phyloP scores from a whole-genome alignment of 148 eudicot genomes.

The Beta vulgaris region DNA sequence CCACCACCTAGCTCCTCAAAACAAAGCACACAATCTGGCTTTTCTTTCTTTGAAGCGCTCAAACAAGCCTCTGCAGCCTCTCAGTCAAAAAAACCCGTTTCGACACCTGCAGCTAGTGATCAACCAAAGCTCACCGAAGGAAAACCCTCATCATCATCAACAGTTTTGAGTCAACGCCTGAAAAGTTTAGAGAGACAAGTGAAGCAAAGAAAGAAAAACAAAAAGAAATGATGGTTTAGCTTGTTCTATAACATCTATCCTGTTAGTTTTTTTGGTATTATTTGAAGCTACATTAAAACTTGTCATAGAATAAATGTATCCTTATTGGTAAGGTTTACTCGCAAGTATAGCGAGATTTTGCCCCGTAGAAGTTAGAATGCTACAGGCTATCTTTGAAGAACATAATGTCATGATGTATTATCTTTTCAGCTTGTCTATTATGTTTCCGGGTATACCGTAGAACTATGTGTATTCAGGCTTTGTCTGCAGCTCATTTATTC shows the following conservation, averaged over 20 bases:
- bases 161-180: conserved; percentile 59
- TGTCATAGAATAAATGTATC: not conserved
- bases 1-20: conserved; percentile 35
- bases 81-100: conserved; percentile 13
- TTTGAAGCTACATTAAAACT: conserved; percentile 7
- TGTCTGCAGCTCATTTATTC: too few species aligned
- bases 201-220: conserved; percentile 68
- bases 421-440: too few species aligned
- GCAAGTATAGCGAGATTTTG: not conserved
- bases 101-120: conserved; percentile 28
- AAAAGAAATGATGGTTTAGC: conserved; percentile 45
- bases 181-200: conserved; percentile 68
- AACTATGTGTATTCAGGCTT: too few species aligned
- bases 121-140: conserved; percentile 36
- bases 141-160: conserved; percentile 45
- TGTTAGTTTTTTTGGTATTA: conserved; percentile 4
- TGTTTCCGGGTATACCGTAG: too few species aligned
- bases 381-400: conserved; percentile 1
- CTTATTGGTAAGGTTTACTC: not conserved
- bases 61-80: conserved; percentile 42
- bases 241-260: not conserved
- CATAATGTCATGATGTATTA: not conserved
- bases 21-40: conserved; percentile 31
- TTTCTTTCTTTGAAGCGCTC: conserved; percentile 52
- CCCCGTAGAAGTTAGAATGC: conserved; percentile 9